A percentile compares a stretch with the other conserved stretches of the same genome.
phyloP scores from a whole-genome alignment of 2,329 filamentous ascomycete genomes.

The Pseudocercospora fuligena region DNA sequence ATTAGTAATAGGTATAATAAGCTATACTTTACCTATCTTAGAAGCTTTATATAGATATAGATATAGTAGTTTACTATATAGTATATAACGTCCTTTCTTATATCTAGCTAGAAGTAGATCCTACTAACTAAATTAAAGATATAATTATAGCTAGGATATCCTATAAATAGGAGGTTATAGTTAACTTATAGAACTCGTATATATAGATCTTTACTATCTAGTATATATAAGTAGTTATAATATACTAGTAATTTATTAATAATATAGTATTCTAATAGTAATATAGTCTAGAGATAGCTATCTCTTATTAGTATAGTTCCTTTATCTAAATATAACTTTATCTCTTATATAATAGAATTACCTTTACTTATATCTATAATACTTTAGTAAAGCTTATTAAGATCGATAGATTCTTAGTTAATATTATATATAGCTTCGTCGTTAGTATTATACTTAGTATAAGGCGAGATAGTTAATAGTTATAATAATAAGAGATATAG shows the following conservation, averaged over 20 bases:
- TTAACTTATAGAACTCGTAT: background rate
- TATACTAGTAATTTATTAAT: background rate
- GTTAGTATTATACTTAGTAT: no score
- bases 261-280: background rate
- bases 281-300: background rate
- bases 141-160: background rate
- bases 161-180: background rate
- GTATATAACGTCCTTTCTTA: background rate
- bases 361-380: background rate
- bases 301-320: background rate
- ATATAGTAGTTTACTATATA: conserved; percentile 4
- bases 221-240: background rate
- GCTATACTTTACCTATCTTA: background rate
- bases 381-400: background rate
- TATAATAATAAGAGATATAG: background rate
- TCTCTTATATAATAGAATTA: background rate
- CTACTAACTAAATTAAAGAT: background rate
- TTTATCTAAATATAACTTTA: background rate
- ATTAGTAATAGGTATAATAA: background rate
- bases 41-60: background rate
- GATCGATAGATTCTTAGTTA: background rate
- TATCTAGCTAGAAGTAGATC: background rate
- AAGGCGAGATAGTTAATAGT: background rate
- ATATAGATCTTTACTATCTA: background rate
- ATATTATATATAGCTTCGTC: no score